Base-by-base conservation (phyloP, 768 basidiomycete species). In the Rhizopogon rudus region DNA sequence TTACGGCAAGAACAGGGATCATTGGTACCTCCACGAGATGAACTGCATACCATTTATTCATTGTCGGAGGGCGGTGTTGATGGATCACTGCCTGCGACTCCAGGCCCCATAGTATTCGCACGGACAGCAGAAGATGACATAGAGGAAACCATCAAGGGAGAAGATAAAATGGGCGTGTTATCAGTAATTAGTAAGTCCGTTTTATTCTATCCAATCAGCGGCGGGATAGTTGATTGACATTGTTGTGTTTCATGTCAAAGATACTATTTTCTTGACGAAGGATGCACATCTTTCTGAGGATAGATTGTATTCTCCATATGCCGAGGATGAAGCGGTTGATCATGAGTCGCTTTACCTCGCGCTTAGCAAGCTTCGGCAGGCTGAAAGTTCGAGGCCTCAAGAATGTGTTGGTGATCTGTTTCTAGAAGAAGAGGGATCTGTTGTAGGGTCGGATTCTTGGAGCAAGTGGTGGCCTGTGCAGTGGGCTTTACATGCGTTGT, bases 111-210 rank as follows among this genome's bases (percentile, higher is more conserved):
- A 57, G 41, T 61, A 62, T 68, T 72, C 61, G 66, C 65, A 57
- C 63, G 63, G 55, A 54, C 63, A 49, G 70, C 69, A 31, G 63
- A 72, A 44, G 72, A 73, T 50, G 62, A 61, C 51, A 69, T 77
- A 49, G 69, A 69, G 56, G 67, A 68, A 29, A 62, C 66, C n/a
- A 75, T 76, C 57, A 60, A 64, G 44, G 61, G 65, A 22, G 79
- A 81, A 57, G 81, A 81, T 66, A 80, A 80, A 67, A 60, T 80
- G 57, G 80, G 80, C 29, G 68, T 80, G 25, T 65, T 81, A 53
- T 69, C 74, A 49, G 22, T 37, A 37, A 62, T 80, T 37, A 67
- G 80, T 79, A 63, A 50, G 78, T 71, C 50, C 44, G 25, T 56
- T 45, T 8, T 13, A 29, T 56, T 43, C 9, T 12, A 25, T 56